phyloP scores from a whole-genome alignment of 345 rosid species.

The Citrus unshiu region DNA sequence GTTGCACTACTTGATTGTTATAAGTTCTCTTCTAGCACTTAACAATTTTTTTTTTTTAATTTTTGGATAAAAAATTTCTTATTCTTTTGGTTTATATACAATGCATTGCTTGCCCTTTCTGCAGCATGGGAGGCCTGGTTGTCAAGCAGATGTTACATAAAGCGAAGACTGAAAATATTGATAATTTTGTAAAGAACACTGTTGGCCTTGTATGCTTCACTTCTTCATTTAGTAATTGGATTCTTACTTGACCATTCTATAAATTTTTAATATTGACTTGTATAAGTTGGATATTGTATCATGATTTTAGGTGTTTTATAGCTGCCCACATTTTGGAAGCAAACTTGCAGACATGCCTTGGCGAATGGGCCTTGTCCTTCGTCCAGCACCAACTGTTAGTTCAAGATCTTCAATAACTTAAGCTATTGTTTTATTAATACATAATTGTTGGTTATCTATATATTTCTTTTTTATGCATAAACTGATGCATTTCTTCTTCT shows the following conservation, averaged over 20 bases:
- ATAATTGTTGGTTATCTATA: background rate
- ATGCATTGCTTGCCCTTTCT: constrained; percentile 8
- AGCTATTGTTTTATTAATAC: background rate
- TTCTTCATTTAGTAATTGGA: constrained; percentile 23
- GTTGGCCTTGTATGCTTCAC: constrained; percentile 73
- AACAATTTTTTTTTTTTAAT: too few relatives aligned
- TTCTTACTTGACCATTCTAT: background rate
- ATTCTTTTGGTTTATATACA: background rate
- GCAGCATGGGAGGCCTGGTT: constrained; percentile 97
- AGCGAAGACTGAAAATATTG: constrained; percentile 80
- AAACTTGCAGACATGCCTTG: constrained; percentile 98
- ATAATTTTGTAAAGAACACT: constrained; percentile 78
- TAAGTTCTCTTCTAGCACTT: background rate
- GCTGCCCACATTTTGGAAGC: constrained; percentile 99
- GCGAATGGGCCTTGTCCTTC: constrained; percentile 95
- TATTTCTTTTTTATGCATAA: background rate
- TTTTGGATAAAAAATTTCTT: background rate
- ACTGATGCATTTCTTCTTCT: constrained; percentile 8
- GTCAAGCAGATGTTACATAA: constrained; percentile 90
- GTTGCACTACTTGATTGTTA: constrained; percentile 20
- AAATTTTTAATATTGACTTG: constrained; percentile 5
- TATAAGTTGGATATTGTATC: background rate
- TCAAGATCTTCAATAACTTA: background rate
- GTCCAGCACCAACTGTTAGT: constrained; percentile 95
- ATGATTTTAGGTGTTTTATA: constrained; percentile 78